phyloP scores from a whole-genome alignment of 2,329 filamentous ascomycete species.

The Ophiostoma quercus region DNA sequence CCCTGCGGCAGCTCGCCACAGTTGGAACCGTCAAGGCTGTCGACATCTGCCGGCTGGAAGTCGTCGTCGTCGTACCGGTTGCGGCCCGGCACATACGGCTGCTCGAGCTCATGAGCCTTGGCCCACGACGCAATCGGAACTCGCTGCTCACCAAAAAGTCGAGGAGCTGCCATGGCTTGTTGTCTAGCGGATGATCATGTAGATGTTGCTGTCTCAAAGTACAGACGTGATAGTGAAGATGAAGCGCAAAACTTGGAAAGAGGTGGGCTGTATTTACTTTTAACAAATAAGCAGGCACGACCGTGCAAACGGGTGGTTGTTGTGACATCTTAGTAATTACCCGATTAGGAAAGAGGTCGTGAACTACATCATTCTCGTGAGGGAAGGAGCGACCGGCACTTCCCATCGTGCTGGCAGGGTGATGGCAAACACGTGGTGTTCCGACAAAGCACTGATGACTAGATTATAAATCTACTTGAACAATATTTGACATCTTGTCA shows the following conservation, averaged over 20 bases:
- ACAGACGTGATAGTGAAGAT: too few relatives aligned
- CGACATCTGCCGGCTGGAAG: slow-evolving; percentile 4
- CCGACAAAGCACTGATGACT: not conserved
- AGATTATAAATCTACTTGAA: too few relatives aligned
- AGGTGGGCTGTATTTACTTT: not conserved
- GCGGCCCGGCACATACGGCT: slow-evolving; percentile 5
- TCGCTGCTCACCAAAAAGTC: slow-evolving; percentile 11
- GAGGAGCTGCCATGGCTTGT: not conserved
- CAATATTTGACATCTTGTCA: too few relatives aligned
- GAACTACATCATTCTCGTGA: not conserved
- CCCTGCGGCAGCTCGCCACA: not conserved
- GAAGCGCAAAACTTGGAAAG: not conserved
- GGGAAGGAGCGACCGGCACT: slow-evolving; percentile 1
- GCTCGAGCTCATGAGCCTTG: not conserved
- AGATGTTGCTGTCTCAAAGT: not conserved
- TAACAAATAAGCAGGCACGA: not conserved
- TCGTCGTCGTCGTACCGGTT: slow-evolving; percentile 13
- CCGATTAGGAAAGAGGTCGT: slow-evolving; percentile 5
- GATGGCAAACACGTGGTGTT: not conserved
- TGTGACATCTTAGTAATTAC: not conserved
- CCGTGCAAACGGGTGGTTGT: not conserved
- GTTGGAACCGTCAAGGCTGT: not conserved
- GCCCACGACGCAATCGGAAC: slow-evolving; percentile 2
- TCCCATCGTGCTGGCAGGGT: not conserved
- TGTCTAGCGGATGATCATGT: not conserved